Conservation (phyloP, 73 alveolate species). For the Uronychia setigera region DNA sequence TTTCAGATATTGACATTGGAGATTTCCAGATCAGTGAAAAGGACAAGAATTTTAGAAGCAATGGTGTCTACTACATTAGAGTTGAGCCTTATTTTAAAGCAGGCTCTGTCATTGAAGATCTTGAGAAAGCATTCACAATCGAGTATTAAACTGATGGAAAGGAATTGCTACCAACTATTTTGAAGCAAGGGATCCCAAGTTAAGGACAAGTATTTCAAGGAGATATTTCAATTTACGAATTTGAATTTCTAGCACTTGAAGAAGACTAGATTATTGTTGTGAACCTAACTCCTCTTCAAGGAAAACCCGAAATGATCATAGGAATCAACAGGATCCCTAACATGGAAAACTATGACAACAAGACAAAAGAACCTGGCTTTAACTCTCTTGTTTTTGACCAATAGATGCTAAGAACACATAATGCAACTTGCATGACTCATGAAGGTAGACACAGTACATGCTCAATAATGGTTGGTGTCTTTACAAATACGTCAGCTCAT, state of each 20-base stretch:
- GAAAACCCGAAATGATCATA: neutral
- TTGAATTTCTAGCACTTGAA: neutral
- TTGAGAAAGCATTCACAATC: neutral
- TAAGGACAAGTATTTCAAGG: neutral
- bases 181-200: neutral
- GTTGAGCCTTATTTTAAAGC: neutral
- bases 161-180: neutral
- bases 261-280: neutral
- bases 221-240: neutral
- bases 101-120: neutral
- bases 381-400: too few species aligned
- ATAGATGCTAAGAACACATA: too few species aligned
- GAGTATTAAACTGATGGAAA: neutral
- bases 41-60: neutral
- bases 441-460: neutral
- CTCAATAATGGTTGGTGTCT: neutral
- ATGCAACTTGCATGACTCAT: too few species aligned
- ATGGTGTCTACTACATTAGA: neutral
- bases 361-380: too few species aligned
- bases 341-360: too few species aligned
- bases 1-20: neutral
- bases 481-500: neutral
- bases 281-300: neutral
- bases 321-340: too few species aligned
- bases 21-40: neutral